Conservation (phyloP, 805 yeast genomes). For the Suhomyces vadensis region DNA sequence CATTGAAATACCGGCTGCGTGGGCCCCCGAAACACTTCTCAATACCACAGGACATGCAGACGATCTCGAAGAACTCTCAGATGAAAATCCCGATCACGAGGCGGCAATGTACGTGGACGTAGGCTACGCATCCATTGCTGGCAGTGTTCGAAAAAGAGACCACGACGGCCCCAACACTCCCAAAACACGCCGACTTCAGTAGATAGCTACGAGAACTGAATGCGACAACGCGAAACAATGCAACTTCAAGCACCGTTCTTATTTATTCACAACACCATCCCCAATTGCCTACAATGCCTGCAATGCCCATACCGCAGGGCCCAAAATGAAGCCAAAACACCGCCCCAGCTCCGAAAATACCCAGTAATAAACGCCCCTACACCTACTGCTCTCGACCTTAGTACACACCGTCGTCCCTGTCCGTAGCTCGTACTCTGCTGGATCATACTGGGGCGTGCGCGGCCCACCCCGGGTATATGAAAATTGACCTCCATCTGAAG, state of each 20-base stretch:
- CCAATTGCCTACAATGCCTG: too few species aligned
- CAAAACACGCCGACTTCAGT: conserved; percentile 13
- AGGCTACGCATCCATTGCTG: conserved; percentile 39
- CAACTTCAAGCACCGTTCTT: too few species aligned
- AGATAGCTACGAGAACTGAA: too few species aligned
- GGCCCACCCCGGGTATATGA: neutral
- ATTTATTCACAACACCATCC: too few species aligned
- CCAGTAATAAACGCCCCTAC: too few species aligned
- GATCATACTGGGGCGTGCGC: conserved; percentile 3
- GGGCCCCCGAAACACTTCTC: conserved; percentile 17
- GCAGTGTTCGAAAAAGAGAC: conserved; percentile 30
- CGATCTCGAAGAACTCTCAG: conserved; percentile 28
- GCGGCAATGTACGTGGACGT: conserved; percentile 47
- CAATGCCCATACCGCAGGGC: too few species aligned
- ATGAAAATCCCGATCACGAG: conserved; percentile 24
- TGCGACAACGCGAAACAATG: too few species aligned
- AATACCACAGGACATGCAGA: conserved; percentile 36
- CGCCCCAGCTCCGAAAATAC: too few species aligned
- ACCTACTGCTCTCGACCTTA: too few species aligned
- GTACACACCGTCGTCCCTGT: too few species aligned
- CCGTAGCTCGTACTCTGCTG: neutral
- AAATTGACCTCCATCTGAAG: neutral
- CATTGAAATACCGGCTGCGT: conserved; percentile 26
- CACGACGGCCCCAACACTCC: conserved; percentile 17
- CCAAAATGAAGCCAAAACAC: too few species aligned